These are phyloP conservation scores for Protomyces gravidus DNA, from an alignment of 1,139 yeast species.

Conservation along the genomic window DNA sequence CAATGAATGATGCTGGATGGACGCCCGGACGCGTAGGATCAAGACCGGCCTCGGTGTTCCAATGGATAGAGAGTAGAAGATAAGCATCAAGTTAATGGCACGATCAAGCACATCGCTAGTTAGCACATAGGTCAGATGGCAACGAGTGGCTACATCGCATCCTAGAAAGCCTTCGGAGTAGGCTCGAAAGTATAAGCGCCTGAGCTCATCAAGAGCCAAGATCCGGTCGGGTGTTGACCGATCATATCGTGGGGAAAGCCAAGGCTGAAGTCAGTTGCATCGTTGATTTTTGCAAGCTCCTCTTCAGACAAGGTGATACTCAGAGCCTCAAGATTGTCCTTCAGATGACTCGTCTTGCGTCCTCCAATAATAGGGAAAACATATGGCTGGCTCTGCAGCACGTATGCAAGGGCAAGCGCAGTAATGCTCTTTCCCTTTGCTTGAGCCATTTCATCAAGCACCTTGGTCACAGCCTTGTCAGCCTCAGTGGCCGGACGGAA, in stretches of 20 bases:
- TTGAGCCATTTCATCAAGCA: constrained; percentile 35
- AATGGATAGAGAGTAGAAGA: too few relatives aligned
- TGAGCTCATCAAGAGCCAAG: not conserved
- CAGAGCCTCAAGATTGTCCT: constrained; percentile 34
- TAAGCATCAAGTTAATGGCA: too few relatives aligned
- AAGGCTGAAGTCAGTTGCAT: constrained; percentile 5
- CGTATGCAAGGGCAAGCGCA: constrained; percentile 37
- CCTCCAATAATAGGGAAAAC: constrained; percentile 36
- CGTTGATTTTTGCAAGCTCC: constrained; percentile 28
- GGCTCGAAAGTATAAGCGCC: not conserved
- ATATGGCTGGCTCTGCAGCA: constrained; percentile 34
- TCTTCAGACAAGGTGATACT: constrained; percentile 29
- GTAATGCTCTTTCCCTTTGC: constrained; percentile 34
- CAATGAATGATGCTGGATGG: too few relatives aligned
- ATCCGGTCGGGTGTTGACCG: constrained; percentile 5
- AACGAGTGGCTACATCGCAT: too few relatives aligned
- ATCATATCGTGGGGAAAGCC: constrained; percentile 20
- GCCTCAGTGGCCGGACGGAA: constrained; percentile 20
- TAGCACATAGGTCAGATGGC: too few relatives aligned
- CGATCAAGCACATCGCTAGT: too few relatives aligned
- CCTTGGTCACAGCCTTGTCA: constrained; percentile 34
- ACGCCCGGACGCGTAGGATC: too few relatives aligned
- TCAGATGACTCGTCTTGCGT: constrained; percentile 33
- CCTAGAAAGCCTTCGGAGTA: not conserved
- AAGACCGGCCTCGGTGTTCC: too few relatives aligned